Evolutionary conservation across 2,329 filamentous ascomycete genomes (phyloP).

Genomic region (Arthroderma uncinatum): DNA sequence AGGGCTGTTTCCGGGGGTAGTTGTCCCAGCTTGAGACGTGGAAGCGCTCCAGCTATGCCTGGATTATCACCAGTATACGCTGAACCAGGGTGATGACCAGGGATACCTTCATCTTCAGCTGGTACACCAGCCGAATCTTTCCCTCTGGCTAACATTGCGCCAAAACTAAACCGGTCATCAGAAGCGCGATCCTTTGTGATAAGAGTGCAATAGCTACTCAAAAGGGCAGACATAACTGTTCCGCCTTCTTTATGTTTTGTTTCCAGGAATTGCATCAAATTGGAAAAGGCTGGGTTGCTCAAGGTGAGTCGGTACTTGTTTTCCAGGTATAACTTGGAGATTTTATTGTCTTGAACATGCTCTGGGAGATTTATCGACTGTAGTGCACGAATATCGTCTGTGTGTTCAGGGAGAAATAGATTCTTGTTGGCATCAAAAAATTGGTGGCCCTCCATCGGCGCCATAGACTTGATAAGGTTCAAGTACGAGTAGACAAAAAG

Average conservation of each 20-base stretch:
- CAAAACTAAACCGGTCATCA: conserved; percentile 49
- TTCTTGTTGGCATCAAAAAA: conserved; percentile 61
- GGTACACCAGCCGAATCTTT: conserved; percentile 47
- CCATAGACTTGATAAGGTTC: conserved; percentile 62
- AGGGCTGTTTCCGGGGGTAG: conserved; percentile 74
- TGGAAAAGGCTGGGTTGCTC: conserved; percentile 72
- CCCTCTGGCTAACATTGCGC: conserved; percentile 47
- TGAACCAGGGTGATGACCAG: conserved; percentile 55
- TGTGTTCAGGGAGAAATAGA: conserved; percentile 63
- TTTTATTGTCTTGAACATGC: conserved; percentile 64
- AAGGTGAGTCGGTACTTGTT: conserved; percentile 85
- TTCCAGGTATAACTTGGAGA: conserved; percentile 68
- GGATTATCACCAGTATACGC: conserved; percentile 50
- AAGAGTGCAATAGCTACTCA: conserved; percentile 51
- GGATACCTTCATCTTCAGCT: conserved; percentile 57
- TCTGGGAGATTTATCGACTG: conserved; percentile 61
- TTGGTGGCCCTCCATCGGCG: conserved; percentile 57
- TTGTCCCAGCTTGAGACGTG: conserved; percentile 63
- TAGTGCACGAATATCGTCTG: conserved; percentile 68
- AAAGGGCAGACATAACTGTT: conserved; percentile 61
- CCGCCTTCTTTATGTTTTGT: conserved; percentile 74
- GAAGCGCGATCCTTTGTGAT: conserved; percentile 48
- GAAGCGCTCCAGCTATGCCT: conserved; percentile 44
- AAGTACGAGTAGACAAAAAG: conserved; percentile 89
- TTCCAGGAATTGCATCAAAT: conserved; percentile 79